Evolutionary conservation across 2,329 filamentous ascomycete species (phyloP).

Genomic region (Aspergillus aculeatinus): DNA sequence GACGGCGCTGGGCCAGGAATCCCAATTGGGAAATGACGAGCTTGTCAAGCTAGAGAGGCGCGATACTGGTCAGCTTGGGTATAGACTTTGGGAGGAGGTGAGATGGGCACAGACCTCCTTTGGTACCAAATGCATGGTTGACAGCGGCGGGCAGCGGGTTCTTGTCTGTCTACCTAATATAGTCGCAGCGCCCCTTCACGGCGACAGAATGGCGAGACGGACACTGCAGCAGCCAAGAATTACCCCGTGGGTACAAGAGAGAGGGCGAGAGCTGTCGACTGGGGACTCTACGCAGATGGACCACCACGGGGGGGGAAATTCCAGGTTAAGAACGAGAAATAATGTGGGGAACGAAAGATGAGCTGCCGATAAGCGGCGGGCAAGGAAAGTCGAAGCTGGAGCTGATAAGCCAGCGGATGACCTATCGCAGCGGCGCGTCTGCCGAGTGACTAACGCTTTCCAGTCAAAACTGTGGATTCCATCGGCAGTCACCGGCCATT

Average conservation of each 20-base stretch:
- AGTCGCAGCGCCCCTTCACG: neutral
- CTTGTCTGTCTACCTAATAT: neutral
- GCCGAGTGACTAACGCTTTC: conserved; percentile 5
- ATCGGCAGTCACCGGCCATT: conserved; percentile 4
- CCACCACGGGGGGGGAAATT: neutral
- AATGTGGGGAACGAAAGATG: neutral
- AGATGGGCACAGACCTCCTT: conserved; percentile 40
- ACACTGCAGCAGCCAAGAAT: neutral
- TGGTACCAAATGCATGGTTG: conserved; percentile 47
- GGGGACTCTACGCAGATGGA: neutral
- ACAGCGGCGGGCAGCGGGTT: conserved; percentile 11
- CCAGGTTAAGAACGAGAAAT: neutral
- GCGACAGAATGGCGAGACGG: neutral
- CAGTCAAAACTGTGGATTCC: conserved; percentile 2
- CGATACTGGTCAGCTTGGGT: conserved; percentile 6
- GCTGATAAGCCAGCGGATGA: neutral
- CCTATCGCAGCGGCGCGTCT: conserved; percentile 4
- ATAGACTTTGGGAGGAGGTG: neutral
- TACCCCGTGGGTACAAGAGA: neutral
- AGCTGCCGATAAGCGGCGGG: conserved; percentile 3
- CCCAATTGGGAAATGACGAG: conserved; percentile 88
- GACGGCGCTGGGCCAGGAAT: conserved; percentile 78
- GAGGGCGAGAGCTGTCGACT: neutral
- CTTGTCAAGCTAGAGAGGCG: conserved; percentile 75
- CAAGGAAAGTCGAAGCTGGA: neutral